Evolutionary conservation across 768 basidiomycete genomes (phyloP), one percentile per base, ranked within the genome.

Genomic region (Exidia glandulosa): DNA sequence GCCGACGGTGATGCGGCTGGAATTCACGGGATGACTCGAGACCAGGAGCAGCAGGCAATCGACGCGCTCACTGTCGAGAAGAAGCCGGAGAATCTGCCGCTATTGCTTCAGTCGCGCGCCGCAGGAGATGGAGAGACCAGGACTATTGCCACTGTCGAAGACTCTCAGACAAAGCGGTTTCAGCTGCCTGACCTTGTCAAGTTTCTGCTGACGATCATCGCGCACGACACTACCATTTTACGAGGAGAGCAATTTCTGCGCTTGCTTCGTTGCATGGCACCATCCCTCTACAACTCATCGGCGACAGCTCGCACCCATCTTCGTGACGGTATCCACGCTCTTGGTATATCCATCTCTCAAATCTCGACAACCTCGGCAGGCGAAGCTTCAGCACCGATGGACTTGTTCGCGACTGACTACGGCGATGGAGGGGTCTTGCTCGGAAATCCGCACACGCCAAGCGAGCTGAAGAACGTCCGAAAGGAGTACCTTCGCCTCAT

Each of bases 181-280:
- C 74, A 74, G 23, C 74, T 86, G 65, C 85, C 86, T 61, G 76
- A 90, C 66, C 75, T 89, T 29, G 81, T 88, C 31, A 80, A 83
- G 16, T 75, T 91, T 7, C 83, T 89, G 67, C 76, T 90, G 32
- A 90, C 88, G 1, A 84, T 91, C 61, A 87, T 91, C 58, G 88
- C 87, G 5, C 85, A 89, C 63, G 84, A 89, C 67, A 77, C 84
- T 16, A 75, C 79, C 3, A 83, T 83, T 54, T 70, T 80, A 27
- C 82, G 88, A 25, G 84, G 88, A 2, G 81, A 88, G 63, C 77
- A 84, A 58, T 90, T 90, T 71, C 72, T 91, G 45, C 76, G 77
- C 3, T 73, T 87, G 30, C 74, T 91, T 19, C 79, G 81, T 10
- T 74, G 77, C 41, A 71, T 87, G 54, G 71, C 79, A 0, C 82